A percentile compares a stretch with the other conserved stretches of the same genome.
phyloP scores from a whole-genome alignment of 2,329 filamentous ascomycete genomes.

The Sodiomyces alkalinus region DNA sequence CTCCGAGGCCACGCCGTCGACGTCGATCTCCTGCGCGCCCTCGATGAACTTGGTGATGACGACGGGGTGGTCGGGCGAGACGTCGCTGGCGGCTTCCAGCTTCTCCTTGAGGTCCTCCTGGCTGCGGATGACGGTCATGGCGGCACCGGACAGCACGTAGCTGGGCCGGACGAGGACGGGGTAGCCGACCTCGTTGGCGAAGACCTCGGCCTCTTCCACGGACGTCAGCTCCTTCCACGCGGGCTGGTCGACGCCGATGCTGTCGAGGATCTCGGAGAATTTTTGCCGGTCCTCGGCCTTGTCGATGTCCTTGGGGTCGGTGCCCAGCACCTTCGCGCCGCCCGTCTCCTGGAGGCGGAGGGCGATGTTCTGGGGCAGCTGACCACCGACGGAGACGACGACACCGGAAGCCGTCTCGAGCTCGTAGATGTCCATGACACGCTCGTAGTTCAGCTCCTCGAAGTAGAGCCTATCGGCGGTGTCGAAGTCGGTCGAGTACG shows the following conservation, averaged over 20 bases:
- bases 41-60: slow-evolving; percentile 99
- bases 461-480: slow-evolving; percentile 88
- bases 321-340: slow-evolving; percentile 80
- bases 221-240: slow-evolving; percentile 96
- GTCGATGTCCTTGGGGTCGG: slow-evolving; percentile 87
- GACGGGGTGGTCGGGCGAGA: slow-evolving; percentile 92
- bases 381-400: slow-evolving; percentile 89
- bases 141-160: slow-evolving; percentile 93
- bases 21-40: slow-evolving; percentile 89
- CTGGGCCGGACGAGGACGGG: slow-evolving; percentile 88
- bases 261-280: slow-evolving; percentile 94
- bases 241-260: slow-evolving; percentile 91
- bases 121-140: slow-evolving; percentile 92
- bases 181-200: slow-evolving; percentile 75
- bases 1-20: slow-evolving; percentile 77
- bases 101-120: slow-evolving; percentile 87
- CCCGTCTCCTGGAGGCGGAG: slow-evolving; percentile 85
- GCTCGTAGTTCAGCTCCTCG: slow-evolving; percentile 90
- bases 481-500: slow-evolving; percentile 72
- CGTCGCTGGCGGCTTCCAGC: slow-evolving; percentile 74
- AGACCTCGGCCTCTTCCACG: slow-evolving; percentile 71
- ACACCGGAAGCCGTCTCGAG: slow-evolving; percentile 74
- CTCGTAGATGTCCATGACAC: slow-evolving; percentile 98
- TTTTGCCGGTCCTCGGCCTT: slow-evolving; percentile 97
- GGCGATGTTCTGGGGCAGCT: slow-evolving; percentile 95